Evolutionary conservation across 208 protist genomes (phyloP), one percentile per base, ranked within the genome.

Genomic region (Leishmania lainsoni): DNA sequence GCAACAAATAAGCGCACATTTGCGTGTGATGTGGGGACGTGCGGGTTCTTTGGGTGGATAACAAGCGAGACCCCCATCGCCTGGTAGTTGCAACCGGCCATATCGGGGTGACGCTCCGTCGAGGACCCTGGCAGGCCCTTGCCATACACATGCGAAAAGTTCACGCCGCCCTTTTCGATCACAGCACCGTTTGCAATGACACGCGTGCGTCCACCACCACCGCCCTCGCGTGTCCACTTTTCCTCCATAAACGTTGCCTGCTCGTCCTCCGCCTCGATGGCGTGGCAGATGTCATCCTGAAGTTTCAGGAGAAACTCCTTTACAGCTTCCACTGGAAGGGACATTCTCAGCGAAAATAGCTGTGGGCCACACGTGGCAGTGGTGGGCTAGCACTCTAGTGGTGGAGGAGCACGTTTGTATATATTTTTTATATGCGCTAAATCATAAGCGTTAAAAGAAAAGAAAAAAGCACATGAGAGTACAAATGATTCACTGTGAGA

Each of bases 1-100:
- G 88, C 87, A 70, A 96, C 86, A 84, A 98, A 98, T 70, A 94
- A 93, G 45, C 95, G 88, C 48, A 96, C 92, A 79, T 98, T 98
- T 69, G 92, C 82, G 81, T 98, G 96, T 32, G 95, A 87, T 8
- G 96, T 98, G 14, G 96, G 96, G 10, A 91, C 85, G 56, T 92
- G 81, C 32, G 96, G 96, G 61, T 93, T 97, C 17, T 78, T 79
- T 20, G 94, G 89, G 81, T 98, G 96, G 0, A 98, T 89, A 3
- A 98, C 92, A 1, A 96, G 65, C 65, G 89, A 94, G 26, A 98
- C 88, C 54, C 95, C 95, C 56, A 93, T 90, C 32, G 94, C 95
- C 70, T 93, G 89, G 58, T 92, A 98, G 35, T 81, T 71, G 22
- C 80, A 78, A 5, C 84, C 83, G 22, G 76, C 84, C 63, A 93